Percentiles rank a stretch among this genome's conserved stretches.
Conservation (phyloP, 2,329 filamentous ascomycete species). For the Cladosporium velox region DNA sequence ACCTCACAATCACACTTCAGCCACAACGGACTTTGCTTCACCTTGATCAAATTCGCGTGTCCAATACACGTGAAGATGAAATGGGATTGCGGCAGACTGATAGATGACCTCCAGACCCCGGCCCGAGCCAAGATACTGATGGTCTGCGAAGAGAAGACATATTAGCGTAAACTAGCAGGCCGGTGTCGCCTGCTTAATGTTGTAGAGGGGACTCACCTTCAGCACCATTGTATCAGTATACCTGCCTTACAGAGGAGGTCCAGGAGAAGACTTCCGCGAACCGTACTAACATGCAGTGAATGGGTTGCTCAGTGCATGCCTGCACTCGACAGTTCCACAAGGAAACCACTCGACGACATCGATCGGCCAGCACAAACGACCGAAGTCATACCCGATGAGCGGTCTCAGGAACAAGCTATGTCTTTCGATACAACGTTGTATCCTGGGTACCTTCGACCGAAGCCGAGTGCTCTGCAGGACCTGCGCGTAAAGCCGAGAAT, state of each 20-base stretch:
- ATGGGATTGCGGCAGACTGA: neutral
- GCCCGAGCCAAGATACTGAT: neutral
- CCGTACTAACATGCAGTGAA: neutral
- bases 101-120: neutral
- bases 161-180: neutral
- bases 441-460: too few species aligned
- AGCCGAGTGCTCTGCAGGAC: too few species aligned
- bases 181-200: neutral
- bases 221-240: neutral
- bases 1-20: neutral
- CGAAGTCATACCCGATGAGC: too few species aligned
- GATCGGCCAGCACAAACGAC: too few species aligned
- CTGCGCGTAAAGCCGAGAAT: too few species aligned
- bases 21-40: neutral
- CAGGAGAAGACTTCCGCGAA: neutral
- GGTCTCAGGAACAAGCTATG: too few species aligned
- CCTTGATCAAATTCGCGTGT: neutral
- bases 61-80: neutral
- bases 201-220: neutral
- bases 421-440: too few species aligned
- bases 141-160: neutral
- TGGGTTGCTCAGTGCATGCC: neutral
- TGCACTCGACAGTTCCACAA: neutral
- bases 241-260: neutral
- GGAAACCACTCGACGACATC: too few species aligned